Conservation (phyloP, 345 rosid species). For the Brassica cretica region DNA sequence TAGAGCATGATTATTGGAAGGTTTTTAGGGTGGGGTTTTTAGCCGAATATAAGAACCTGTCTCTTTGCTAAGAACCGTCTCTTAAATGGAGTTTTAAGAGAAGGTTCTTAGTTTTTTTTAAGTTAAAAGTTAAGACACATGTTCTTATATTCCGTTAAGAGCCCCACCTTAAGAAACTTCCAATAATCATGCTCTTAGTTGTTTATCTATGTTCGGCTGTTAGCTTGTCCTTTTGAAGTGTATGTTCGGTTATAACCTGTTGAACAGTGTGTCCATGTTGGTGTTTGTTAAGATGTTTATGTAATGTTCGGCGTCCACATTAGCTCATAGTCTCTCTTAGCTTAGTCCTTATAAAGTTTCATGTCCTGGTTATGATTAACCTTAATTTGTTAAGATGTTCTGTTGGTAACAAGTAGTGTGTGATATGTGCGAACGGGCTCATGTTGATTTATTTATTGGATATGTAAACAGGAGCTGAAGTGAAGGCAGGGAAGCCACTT, state of each 20-base stretch:
- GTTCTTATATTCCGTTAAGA: too few relatives aligned
- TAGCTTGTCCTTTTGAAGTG: background rate
- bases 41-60: too few relatives aligned
- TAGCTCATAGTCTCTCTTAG: background rate
- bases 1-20: background rate
- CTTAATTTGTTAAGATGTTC: background rate
- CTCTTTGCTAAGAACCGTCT: too few relatives aligned
- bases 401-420: background rate
- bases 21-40: too few relatives aligned
- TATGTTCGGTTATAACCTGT: background rate
- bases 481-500: constrained; percentile 53
- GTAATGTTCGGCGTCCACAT: background rate
- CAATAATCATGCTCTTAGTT: too few relatives aligned
- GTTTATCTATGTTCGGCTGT: background rate
- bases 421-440: background rate
- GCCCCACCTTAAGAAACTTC: too few relatives aligned
- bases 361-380: background rate
- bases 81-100: too few relatives aligned
- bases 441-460: background rate
- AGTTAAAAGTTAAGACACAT: too few relatives aligned
- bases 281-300: background rate
- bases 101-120: too few relatives aligned
- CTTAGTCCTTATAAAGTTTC: background rate
- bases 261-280: background rate
- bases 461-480: constrained; percentile 52